These are phyloP conservation scores for Podospora sp. DNA, from an alignment of 495 filamentous ascomycete genomes.

Conservation along the genomic window DNA sequence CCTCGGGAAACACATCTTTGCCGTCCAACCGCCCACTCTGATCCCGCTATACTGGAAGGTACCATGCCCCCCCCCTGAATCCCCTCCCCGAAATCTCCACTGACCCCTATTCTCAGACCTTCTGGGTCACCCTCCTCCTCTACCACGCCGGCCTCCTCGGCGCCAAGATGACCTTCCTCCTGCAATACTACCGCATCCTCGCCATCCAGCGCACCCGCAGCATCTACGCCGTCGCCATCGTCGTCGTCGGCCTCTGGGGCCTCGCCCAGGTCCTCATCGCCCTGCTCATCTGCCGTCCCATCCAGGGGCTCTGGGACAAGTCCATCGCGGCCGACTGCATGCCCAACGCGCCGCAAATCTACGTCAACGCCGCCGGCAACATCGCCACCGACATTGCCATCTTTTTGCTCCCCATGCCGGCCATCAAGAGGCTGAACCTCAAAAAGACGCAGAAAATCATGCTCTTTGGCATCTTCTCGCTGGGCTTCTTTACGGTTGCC, in stretches of 20 bases:
- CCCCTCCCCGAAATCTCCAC: neutral
- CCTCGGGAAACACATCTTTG: slow-evolving; percentile 12
- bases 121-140: slow-evolving; percentile 48
- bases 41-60: slow-evolving; percentile 10
- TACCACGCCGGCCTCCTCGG: slow-evolving; percentile 44
- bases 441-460: slow-evolving; percentile 27
- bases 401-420: slow-evolving; percentile 55
- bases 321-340: slow-evolving; percentile 49
- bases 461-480: slow-evolving; percentile 33
- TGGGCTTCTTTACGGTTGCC: slow-evolving; percentile 41
- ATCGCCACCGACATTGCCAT: slow-evolving; percentile 55
- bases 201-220: slow-evolving; percentile 34
- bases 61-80: neutral
- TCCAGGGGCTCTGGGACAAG: slow-evolving; percentile 43
- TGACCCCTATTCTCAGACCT: slow-evolving; percentile 26
- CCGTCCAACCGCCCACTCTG: slow-evolving; percentile 3
- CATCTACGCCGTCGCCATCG: slow-evolving; percentile 32
- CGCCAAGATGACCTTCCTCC: slow-evolving; percentile 46
- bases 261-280: slow-evolving; percentile 43
- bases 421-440: slow-evolving; percentile 28
- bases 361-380: slow-evolving; percentile 53
- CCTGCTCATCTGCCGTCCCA: slow-evolving; percentile 42
- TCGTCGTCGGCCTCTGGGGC: slow-evolving; percentile 31
- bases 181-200: slow-evolving; percentile 48
- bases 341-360: slow-evolving; percentile 26